phyloP scores from a whole-genome alignment of 2,329 filamentous ascomycete species.

The Penicillium sp. region DNA sequence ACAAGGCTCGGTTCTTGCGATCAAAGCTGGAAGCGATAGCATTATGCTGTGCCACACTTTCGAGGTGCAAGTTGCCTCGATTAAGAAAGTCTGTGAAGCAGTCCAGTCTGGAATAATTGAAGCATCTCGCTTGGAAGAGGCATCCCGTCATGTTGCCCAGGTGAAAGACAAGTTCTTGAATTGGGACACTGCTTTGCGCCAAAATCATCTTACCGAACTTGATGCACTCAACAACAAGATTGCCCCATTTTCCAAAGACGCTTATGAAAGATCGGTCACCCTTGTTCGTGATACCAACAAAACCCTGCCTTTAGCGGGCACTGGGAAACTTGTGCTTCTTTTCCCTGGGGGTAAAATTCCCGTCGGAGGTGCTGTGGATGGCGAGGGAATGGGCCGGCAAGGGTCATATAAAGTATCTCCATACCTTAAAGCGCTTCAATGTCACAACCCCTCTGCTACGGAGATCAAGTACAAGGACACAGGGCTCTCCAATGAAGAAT shows the following conservation, averaged over 20 bases:
- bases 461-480: conserved; percentile 37
- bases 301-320: conserved; percentile 32
- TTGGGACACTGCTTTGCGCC: conserved; percentile 32
- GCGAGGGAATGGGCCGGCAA: conserved; percentile 36
- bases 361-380: conserved; percentile 41
- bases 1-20: conserved; percentile 41
- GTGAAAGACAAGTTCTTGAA: conserved; percentile 40
- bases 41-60: conserved; percentile 50
- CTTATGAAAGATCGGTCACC: conserved; percentile 44
- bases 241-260: conserved; percentile 30
- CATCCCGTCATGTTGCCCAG: conserved; percentile 33
- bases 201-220: conserved; percentile 19
- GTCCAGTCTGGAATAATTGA: conserved; percentile 37
- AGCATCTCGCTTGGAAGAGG: conserved; percentile 33
- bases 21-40: conserved; percentile 47
- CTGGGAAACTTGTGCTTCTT: conserved; percentile 37
- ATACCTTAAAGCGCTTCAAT: conserved; percentile 36
- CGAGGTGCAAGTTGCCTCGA: conserved; percentile 42
- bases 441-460: conserved; percentile 24
- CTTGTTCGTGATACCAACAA: conserved; percentile 36
- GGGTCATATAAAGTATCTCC: conserved; percentile 31
- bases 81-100: conserved; percentile 40
- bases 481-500: conserved; percentile 33
- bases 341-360: conserved; percentile 38
- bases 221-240: conserved; percentile 27